These are phyloP conservation scores for Diddensiella transvaalensis DNA, from an alignment of 805 yeast genomes.

Conservation along the genomic window DNA sequence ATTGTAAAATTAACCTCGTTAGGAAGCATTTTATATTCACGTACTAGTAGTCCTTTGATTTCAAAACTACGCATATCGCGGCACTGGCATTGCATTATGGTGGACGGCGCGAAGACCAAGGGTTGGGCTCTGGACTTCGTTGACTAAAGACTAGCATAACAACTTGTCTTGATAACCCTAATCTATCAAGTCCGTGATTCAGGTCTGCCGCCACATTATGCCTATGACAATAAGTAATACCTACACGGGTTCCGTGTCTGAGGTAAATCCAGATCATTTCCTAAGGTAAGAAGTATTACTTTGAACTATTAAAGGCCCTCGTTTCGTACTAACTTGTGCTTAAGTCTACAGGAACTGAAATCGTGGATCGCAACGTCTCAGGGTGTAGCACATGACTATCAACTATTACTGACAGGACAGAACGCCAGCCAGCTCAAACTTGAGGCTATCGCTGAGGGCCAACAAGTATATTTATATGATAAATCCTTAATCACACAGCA, in stretches of 20 bases:
- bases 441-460: slow-evolving; percentile 25
- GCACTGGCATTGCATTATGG: too few relatives aligned
- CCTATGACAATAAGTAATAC: slow-evolving; percentile 28
- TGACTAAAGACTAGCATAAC: too few relatives aligned
- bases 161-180: too few relatives aligned
- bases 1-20: too few relatives aligned
- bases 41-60: too few relatives aligned
- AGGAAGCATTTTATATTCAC: too few relatives aligned
- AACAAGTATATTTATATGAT: slow-evolving; percentile 28
- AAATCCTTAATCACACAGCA: slow-evolving; percentile 15
- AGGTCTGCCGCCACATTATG: slow-evolving; percentile 10
- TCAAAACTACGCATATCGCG: too few relatives aligned
- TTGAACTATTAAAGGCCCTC: background rate
- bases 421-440: slow-evolving; percentile 30
- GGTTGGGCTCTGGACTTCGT: too few relatives aligned
- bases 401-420: slow-evolving; percentile 29
- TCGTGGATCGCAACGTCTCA: slow-evolving; percentile 16
- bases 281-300: slow-evolving; percentile 15
- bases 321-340: background rate
- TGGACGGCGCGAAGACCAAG: too few relatives aligned
- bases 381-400: slow-evolving; percentile 22
- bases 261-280: slow-evolving; percentile 23
- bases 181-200: too few relatives aligned
- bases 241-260: slow-evolving; percentile 24
- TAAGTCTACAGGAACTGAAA: slow-evolving; percentile 24